Evolutionary conservation across 2,329 filamentous ascomycete species (phyloP).

Genomic region (Diaporthe batatas): DNA sequence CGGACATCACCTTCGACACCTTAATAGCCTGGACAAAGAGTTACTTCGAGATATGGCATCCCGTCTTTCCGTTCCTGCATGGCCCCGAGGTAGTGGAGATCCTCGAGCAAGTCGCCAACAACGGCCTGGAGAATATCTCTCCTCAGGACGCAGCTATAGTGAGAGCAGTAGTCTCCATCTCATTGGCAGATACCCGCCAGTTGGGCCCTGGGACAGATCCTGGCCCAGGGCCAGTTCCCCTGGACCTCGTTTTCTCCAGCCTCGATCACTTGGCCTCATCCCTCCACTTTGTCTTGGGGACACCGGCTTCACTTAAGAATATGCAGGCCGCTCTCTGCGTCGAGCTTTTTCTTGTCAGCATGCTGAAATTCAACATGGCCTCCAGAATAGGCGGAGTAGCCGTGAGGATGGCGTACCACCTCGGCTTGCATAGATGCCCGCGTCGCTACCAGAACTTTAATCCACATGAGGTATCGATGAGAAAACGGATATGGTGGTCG

Average conservation of each 20-base stretch:
- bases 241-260: constrained; percentile 59
- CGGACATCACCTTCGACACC: constrained; percentile 58
- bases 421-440: constrained; percentile 71
- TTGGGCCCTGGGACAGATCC: constrained; percentile 40
- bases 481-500: constrained; percentile 69
- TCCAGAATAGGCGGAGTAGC: constrained; percentile 68
- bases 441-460: constrained; percentile 65
- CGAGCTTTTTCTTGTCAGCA: constrained; percentile 67
- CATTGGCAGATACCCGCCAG: constrained; percentile 65
- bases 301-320: constrained; percentile 60
- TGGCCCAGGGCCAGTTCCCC: constrained; percentile 54
- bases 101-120: constrained; percentile 58
- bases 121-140: constrained; percentile 52
- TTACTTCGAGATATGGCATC: constrained; percentile 71
- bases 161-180: constrained; percentile 64
- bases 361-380: constrained; percentile 68
- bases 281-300: constrained; percentile 60
- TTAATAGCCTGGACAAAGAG: constrained; percentile 63
- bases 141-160: constrained; percentile 37
- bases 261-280: constrained; percentile 64
- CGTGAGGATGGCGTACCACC: constrained; percentile 67
- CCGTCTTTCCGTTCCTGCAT: constrained; percentile 68
- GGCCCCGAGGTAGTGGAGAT: constrained; percentile 63
- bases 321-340: constrained; percentile 66
- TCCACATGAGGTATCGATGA: constrained; percentile 58